Percentiles rank a stretch among this genome's conserved stretches.
Conservation (phyloP, 805 yeast species). For the Wickerhamomyces canadensis region DNA sequence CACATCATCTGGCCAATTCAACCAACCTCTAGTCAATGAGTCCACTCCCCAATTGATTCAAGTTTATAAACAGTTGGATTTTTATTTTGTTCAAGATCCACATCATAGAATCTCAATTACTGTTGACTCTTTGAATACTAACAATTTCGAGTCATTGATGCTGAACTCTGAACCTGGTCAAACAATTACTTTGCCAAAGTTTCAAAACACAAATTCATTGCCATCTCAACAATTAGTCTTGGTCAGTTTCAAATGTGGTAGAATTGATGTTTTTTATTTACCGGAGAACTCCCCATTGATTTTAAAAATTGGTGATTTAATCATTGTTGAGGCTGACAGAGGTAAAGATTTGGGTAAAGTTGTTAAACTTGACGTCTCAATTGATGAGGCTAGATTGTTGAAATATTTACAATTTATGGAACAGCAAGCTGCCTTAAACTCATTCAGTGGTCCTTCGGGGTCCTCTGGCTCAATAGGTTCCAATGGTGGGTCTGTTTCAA, state of each 20-base stretch:
- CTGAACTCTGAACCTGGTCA: conserved; percentile 9
- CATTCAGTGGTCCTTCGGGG: conserved; percentile 14
- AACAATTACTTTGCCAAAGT: conserved; percentile 15
- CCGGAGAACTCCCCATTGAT: conserved; percentile 30
- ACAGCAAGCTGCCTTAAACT: conserved; percentile 48
- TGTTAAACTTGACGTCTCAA: conserved; percentile 55
- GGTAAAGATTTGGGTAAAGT: conserved; percentile 80
- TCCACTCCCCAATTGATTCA: conserved; percentile 12
- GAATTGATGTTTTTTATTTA: conserved; percentile 71
- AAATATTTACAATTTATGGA: conserved; percentile 71
- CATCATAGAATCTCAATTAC: conserved; percentile 19
- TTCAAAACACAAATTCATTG: conserved; percentile 15
- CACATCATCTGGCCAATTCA: conserved; percentile 1
- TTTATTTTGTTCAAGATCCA: conserved; percentile 21
- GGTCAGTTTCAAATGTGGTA: conserved; percentile 73
- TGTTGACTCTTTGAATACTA: conserved; percentile 5
- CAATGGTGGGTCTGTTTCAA: background rate
- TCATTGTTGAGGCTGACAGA: conserved; percentile 78
- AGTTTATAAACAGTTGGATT: conserved; percentile 18
- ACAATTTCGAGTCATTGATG: conserved; percentile 5
- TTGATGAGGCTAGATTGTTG: conserved; percentile 64
- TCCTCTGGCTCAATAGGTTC: conserved; percentile 4
- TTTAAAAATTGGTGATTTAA: conserved; percentile 58
- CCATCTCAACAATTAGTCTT: conserved; percentile 40
- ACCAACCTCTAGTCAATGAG: conserved; percentile 9